phyloP scores from a whole-genome alignment of 2,329 filamentous ascomycete genomes.

The Scorias spongiosa region DNA sequence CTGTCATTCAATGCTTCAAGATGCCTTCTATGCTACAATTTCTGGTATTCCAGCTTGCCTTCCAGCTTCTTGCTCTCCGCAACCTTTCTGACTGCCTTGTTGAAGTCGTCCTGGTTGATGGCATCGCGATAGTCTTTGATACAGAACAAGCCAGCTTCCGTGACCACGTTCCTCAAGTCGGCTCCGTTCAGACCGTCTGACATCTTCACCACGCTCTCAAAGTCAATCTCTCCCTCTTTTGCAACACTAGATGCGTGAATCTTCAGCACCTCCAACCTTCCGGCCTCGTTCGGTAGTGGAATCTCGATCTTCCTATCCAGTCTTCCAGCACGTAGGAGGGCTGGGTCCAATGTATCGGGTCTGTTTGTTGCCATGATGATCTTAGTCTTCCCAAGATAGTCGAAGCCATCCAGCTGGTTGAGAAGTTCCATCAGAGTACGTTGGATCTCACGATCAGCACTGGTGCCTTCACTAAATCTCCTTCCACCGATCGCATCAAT shows the following conservation, averaged over 20 bases:
- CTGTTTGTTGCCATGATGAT: constrained; percentile 99
- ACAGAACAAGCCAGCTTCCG: constrained; percentile 89
- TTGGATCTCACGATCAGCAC: constrained; percentile 94
- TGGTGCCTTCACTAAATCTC: constrained; percentile 92
- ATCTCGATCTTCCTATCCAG: constrained; percentile 98
- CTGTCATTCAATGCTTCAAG: no score
- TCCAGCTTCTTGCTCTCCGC: constrained; percentile 96
- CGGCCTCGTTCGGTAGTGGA: constrained; percentile 89
- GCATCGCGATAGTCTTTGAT: constrained; percentile 97
- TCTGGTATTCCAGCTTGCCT: constrained; percentile 95
- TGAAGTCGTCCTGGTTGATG: constrained; percentile 97
- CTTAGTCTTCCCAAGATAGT: constrained; percentile 98
- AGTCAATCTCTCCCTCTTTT: constrained; percentile 90
- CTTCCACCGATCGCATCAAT: constrained; percentile 97
- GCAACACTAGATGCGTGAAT: constrained; percentile 81
- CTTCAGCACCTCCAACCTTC: constrained; percentile 91
- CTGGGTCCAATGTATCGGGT: constrained; percentile 89
- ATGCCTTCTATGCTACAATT: constrained; percentile 43
- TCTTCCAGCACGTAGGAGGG: constrained; percentile 78
- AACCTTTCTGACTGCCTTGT: constrained; percentile 96
- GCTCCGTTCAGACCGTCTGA: constrained; percentile 95
- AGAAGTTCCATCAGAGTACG: constrained; percentile 96
- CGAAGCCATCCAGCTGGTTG: constrained; percentile 96
- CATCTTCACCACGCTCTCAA: constrained; percentile 99
- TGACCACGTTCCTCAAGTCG: constrained; percentile 93